A percentile compares a stretch with the other conserved stretches of the same genome.
phyloP scores from a whole-genome alignment of 2,329 filamentous ascomycete species.

The Plenodomus lindquistii region DNA sequence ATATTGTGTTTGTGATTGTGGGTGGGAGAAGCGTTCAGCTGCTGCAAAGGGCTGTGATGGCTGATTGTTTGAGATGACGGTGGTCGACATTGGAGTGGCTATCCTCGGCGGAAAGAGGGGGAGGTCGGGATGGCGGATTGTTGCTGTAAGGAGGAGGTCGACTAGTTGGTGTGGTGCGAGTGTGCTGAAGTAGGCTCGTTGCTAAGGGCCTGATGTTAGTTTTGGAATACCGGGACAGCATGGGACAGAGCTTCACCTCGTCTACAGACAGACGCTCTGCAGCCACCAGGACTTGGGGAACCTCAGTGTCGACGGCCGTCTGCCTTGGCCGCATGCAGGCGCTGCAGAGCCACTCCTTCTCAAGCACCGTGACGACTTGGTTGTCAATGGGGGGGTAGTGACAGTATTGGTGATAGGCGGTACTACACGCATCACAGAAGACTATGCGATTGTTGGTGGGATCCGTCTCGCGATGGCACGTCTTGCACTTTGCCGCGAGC shows the following conservation, averaged over 20 bases:
- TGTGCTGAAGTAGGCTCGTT: slow-evolving; percentile 64
- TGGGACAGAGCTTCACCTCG: slow-evolving; percentile 40
- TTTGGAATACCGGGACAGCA: not conserved
- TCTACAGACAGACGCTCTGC: slow-evolving; percentile 47
- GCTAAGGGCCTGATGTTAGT: slow-evolving; percentile 48
- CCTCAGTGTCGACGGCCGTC: slow-evolving; percentile 29
- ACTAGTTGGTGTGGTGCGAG: slow-evolving; percentile 66
- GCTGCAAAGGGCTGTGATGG: slow-evolving; percentile 5
- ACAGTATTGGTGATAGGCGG: slow-evolving; percentile 79
- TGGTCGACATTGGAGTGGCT: slow-evolving; percentile 23
- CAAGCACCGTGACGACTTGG: slow-evolving; percentile 67
- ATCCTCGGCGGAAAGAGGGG: slow-evolving; percentile 62
- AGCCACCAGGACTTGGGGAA: slow-evolving; percentile 44
- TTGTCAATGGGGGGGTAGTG: slow-evolving; percentile 76
- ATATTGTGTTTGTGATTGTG: slow-evolving; percentile 9
- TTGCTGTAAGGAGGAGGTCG: slow-evolving; percentile 65
- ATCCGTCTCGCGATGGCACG: slow-evolving; percentile 73
- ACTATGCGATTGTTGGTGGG: slow-evolving; percentile 78
- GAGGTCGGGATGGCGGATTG: slow-evolving; percentile 65
- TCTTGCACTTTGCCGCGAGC: slow-evolving; percentile 66
- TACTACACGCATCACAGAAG: slow-evolving; percentile 81
- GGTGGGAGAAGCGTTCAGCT: slow-evolving; percentile 4
- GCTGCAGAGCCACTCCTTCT: slow-evolving; percentile 72
- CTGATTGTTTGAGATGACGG: slow-evolving; percentile 15
- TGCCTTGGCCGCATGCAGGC: slow-evolving; percentile 55